phyloP scores from a whole-genome alignment of 805 yeast genomes.

The Ogataea pignaliae region DNA sequence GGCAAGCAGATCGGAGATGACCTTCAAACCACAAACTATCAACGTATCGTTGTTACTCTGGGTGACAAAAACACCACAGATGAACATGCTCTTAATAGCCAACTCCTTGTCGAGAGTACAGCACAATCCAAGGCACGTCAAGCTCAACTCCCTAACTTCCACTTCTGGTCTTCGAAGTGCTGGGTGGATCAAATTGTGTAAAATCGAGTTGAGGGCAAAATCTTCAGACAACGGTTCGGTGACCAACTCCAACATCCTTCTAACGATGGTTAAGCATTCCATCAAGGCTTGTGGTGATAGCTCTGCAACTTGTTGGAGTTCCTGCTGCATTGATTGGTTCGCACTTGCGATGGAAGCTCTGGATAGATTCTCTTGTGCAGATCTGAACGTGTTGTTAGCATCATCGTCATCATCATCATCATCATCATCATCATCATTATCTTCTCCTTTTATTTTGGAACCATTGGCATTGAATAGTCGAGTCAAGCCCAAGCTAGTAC shows the following conservation, averaged over 20 bases:
- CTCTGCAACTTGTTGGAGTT: slow-evolving; percentile 33
- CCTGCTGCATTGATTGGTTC: slow-evolving; percentile 29
- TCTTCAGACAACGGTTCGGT: slow-evolving; percentile 63
- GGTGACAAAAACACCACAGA: slow-evolving; percentile 67
- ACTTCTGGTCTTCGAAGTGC: slow-evolving; percentile 60
- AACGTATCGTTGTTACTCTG: slow-evolving; percentile 54
- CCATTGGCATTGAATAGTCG: too few species aligned
- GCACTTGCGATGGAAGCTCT: slow-evolving; percentile 30
- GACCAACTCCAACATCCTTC: slow-evolving; percentile 62
- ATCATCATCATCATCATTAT: slow-evolving; percentile 17
- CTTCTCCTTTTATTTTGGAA: slow-evolving; percentile 1
- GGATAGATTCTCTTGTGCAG: slow-evolving; percentile 28
- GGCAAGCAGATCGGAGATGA: slow-evolving; percentile 73
- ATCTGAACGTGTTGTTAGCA: slow-evolving; percentile 18
- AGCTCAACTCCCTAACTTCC: slow-evolving; percentile 58
- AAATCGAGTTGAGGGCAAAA: slow-evolving; percentile 59
- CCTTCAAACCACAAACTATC: slow-evolving; percentile 58
- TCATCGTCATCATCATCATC: slow-evolving; percentile 21
- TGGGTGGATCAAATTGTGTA: slow-evolving; percentile 75
- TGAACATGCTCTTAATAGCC: slow-evolving; percentile 57
- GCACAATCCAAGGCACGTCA: slow-evolving; percentile 74
- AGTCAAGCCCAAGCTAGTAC: too few species aligned
- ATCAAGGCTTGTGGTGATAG: slow-evolving; percentile 45
- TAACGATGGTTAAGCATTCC: slow-evolving; percentile 65
- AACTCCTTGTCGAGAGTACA: slow-evolving; percentile 63